Conservation (phyloP, 1,284 basidiomycete species). For the Fomitopsis betulina region DNA sequence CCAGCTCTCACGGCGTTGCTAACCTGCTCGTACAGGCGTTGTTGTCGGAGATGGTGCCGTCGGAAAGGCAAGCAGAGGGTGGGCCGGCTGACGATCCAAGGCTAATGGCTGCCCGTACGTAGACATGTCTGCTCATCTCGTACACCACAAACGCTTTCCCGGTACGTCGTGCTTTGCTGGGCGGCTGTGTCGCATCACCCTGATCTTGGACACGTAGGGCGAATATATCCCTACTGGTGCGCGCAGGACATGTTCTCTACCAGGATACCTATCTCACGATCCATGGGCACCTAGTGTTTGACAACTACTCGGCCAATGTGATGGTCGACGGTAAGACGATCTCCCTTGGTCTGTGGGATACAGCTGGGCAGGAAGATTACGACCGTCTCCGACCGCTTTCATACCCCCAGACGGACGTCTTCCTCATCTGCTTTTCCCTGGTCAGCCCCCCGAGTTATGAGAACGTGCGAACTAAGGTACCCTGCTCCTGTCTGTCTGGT, state of each 20-base stretch:
- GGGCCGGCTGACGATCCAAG: background rate
- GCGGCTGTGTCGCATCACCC: conserved; percentile 16
- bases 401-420: conserved; percentile 99
- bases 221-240: conserved; percentile 96
- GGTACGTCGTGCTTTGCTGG: conserved; percentile 45
- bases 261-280: background rate
- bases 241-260: conserved; percentile 11
- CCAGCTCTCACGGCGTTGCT: conserved; percentile 5
- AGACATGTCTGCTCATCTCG: conserved; percentile 96
- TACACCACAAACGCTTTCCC: conserved; percentile 97
- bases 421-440: conserved; percentile 98
- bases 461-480: conserved; percentile 95
- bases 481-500: conserved; percentile 5
- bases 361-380: conserved; percentile 98
- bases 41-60: conserved; percentile 99
- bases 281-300: conserved; percentile 62
- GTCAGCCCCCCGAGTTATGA: conserved; percentile 97
- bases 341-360: conserved; percentile 97
- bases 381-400: conserved; percentile 97
- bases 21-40: conserved; percentile 58
- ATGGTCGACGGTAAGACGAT: conserved; percentile 99
- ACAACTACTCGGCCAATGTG: conserved; percentile 95
- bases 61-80: conserved; percentile 74
- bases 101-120: conserved; percentile 12
- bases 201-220: conserved; percentile 48